Conservation (phyloP, 805 yeast species). For the Starmerella asiatica region DNA sequence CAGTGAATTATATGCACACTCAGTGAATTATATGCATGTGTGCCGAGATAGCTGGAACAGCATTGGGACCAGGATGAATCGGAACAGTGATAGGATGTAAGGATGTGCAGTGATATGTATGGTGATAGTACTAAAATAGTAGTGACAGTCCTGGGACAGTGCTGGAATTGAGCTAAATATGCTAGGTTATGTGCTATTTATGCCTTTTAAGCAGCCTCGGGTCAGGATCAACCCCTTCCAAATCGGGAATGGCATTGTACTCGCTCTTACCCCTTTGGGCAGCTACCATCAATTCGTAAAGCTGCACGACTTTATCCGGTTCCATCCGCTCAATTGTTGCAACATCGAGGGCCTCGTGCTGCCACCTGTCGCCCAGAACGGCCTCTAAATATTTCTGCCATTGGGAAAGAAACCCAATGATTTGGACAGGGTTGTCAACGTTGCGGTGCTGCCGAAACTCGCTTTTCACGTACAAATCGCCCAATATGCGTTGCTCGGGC, state of each 20-base stretch:
- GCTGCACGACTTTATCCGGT: conserved; percentile 78
- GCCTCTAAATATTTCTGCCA: conserved; percentile 57
- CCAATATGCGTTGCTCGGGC: conserved; percentile 59
- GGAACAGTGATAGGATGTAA: no score
- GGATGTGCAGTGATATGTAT: no score
- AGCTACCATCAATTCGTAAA: conserved; percentile 35
- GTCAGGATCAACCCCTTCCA: background rate
- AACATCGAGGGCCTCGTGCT: conserved; percentile 45
- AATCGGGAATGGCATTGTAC: conserved; percentile 24
- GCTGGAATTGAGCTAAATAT: no score
- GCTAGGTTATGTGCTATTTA: no score
- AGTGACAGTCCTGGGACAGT: no score
- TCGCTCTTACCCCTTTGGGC: conserved; percentile 28
- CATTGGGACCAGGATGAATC: no score
- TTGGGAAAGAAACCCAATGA: conserved; percentile 80
- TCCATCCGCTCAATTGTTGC: conserved; percentile 66
- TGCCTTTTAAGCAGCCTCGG: background rate
- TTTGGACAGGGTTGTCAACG: conserved; percentile 80
- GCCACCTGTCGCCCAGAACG: conserved; percentile 43
- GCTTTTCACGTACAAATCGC: conserved; percentile 76
- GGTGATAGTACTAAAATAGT: no score
- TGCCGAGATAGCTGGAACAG: no score
- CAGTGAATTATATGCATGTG: no score
- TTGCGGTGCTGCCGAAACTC: conserved; percentile 78
- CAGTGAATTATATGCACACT: no score